A percentile compares a stretch with the other conserved stretches of the same genome.
Evolutionary conservation across 129 eudicot genomes (phyloP).

Genomic region (Kitagawia praeruptora): DNA sequence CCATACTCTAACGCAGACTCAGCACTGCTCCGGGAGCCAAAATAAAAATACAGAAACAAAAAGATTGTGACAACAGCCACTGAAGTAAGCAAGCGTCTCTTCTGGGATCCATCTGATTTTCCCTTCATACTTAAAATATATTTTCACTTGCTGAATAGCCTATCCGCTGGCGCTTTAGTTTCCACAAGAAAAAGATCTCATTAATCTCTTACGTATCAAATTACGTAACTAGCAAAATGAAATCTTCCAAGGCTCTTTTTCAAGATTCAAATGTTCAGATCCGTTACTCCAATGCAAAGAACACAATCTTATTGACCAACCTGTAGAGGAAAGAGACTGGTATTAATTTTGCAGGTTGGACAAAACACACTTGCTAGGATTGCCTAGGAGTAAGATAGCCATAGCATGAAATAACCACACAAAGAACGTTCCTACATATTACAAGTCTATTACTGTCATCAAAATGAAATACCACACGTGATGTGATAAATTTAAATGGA

Average conservation of each 20-base stretch:
- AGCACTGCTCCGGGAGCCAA: slow-evolving; percentile 65
- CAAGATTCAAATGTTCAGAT: background rate
- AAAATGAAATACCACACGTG: too few relatives aligned
- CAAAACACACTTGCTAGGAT: background rate
- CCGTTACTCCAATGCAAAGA: background rate
- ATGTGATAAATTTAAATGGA: too few relatives aligned
- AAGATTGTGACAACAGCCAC: slow-evolving; percentile 40
- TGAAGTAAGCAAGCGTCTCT: slow-evolving; percentile 55
- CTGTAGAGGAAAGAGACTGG: slow-evolving; percentile 4
- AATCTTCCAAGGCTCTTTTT: slow-evolving; percentile 1
- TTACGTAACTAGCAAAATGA: background rate
- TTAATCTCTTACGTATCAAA: background rate
- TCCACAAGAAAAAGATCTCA: slow-evolving; percentile 18
- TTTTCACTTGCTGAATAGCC: slow-evolving; percentile 19
- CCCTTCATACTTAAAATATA: slow-evolving; percentile 41
- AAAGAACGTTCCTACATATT: background rate
- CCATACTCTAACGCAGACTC: slow-evolving; percentile 92
- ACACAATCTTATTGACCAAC: slow-evolving; percentile 1
- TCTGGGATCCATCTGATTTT: slow-evolving; percentile 66
- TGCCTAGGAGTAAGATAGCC: background rate
- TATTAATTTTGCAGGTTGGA: background rate
- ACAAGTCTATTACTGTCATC: background rate
- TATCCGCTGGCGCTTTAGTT: slow-evolving; percentile 17
- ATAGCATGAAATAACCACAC: background rate
- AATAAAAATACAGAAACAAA: slow-evolving; percentile 59